Percentiles rank a stretch among this genome's conserved stretches.
Evolutionary conservation across 805 yeast genomes (phyloP).

Genomic region (Metschnikowia shivogae): DNA sequence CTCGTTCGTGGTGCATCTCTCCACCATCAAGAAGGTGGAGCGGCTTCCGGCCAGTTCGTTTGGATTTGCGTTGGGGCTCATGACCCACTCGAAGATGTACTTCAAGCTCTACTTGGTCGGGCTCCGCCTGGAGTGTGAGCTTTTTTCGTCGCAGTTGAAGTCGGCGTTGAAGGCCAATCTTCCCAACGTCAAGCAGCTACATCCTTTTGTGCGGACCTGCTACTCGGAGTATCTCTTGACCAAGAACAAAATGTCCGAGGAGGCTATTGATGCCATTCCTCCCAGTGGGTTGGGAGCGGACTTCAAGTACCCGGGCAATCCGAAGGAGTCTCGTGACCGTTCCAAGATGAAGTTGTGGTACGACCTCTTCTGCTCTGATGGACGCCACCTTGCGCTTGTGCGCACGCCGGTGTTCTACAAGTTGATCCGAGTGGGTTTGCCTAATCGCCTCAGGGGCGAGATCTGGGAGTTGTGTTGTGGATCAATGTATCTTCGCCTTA

Average conservation of each 20-base stretch:
- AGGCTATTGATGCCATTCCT: conserved; percentile 51
- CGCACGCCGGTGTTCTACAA: conserved; percentile 75
- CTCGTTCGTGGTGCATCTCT: conserved; percentile 64
- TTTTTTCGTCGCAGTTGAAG: conserved; percentile 68
- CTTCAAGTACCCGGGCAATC: conserved; percentile 88
- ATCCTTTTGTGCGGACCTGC: conserved; percentile 62
- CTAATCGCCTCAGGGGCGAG: conserved; percentile 93
- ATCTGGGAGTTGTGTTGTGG: conserved; percentile 94
- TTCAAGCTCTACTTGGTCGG: conserved; percentile 75
- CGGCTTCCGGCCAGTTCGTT: conserved; percentile 73
- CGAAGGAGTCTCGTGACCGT: conserved; percentile 70
- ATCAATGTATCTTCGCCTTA: conserved; percentile 68
- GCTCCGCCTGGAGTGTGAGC: conserved; percentile 70
- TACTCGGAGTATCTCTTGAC: conserved; percentile 82
- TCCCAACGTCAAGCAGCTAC: conserved; percentile 55
- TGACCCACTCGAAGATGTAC: conserved; percentile 60
- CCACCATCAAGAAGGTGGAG: conserved; percentile 80
- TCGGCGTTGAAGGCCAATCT: conserved; percentile 58
- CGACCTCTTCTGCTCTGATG: conserved; percentile 79
- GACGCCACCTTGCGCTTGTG: conserved; percentile 74
- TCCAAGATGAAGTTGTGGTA: conserved; percentile 91
- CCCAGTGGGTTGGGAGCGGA: conserved; percentile 81
- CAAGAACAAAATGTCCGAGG: conserved; percentile 46
- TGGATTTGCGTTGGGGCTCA: conserved; percentile 72
- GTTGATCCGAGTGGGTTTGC: conserved; percentile 84